A percentile compares a stretch with the other conserved stretches of the same genome.
Conservation (phyloP, 202 grass and related monocot species). For the Panicum virgatum region DNA sequence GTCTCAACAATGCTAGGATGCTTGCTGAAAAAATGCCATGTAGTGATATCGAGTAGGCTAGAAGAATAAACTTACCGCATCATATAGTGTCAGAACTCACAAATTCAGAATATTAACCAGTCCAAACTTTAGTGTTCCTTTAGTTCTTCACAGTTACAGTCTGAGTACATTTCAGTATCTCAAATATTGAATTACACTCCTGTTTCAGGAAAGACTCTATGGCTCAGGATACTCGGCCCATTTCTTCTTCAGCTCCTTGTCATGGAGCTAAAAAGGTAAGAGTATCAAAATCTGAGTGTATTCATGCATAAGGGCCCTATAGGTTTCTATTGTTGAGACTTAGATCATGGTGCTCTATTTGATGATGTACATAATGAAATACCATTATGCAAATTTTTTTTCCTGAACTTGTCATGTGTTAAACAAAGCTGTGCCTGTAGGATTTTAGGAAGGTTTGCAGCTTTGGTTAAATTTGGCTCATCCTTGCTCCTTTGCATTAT, state of each 20-base stretch:
- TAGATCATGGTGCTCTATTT: not conserved
- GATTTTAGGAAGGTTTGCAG: not conserved
- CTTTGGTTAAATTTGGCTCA: not conserved
- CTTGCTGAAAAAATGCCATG: not conserved
- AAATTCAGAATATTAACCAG: not conserved
- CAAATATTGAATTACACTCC: not conserved
- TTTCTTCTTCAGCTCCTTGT: slow-evolving; percentile 42
- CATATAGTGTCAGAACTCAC: not conserved
- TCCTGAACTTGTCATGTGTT: not conserved
- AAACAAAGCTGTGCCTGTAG: not conserved
- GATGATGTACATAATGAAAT: not conserved
- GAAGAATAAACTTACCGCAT: not conserved
- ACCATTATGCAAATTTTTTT: not conserved
- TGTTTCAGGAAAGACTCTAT: slow-evolving; percentile 1
- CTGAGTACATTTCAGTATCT: not conserved
- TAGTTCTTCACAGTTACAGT: not conserved
- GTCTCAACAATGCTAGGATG: not conserved
- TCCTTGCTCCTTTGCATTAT: not conserved
- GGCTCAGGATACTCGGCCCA: not conserved
- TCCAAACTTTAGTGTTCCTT: not conserved
- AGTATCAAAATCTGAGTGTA: too few species aligned
- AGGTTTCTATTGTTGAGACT: not conserved
- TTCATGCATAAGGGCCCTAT: not conserved
- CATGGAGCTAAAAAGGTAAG: slow-evolving; percentile 47
- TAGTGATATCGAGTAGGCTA: not conserved